These are phyloP conservation scores for Gastrolobium bilobum DNA, from an alignment of 306 rosid species.

Conservation along the genomic window DNA sequence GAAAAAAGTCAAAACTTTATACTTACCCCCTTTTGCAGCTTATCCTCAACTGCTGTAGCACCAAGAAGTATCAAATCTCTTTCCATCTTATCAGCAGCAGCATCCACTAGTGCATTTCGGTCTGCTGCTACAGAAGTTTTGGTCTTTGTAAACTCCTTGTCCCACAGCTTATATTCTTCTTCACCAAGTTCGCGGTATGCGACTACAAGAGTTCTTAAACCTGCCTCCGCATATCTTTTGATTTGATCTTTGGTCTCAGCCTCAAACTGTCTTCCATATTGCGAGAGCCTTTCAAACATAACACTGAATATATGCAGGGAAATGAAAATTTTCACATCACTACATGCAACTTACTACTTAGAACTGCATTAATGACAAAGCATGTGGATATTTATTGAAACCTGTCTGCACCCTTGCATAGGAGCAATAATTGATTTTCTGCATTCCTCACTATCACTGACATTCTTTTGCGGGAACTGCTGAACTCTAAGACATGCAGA, in stretches of 20 bases:
- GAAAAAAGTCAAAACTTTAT: slow-evolving; percentile 10
- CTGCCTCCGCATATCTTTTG: slow-evolving; percentile 84
- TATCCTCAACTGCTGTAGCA: slow-evolving; percentile 92
- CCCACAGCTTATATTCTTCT: slow-evolving; percentile 76
- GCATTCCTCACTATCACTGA: slow-evolving; percentile 83
- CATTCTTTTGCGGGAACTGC: slow-evolving; percentile 94
- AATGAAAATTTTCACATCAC: slow-evolving; percentile 46
- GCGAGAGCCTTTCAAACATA: slow-evolving; percentile 78
- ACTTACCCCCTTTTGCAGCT: slow-evolving; percentile 85
- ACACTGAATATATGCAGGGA: slow-evolving; percentile 62
- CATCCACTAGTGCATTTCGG: slow-evolving; percentile 65
- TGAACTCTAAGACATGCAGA: slow-evolving; percentile 86
- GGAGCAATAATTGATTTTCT: slow-evolving; percentile 71
- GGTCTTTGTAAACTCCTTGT: slow-evolving; percentile 65
- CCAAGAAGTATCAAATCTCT: slow-evolving; percentile 79
- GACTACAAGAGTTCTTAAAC: slow-evolving; percentile 82
- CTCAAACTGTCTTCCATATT: slow-evolving; percentile 75
- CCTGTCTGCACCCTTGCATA: slow-evolving; percentile 99
- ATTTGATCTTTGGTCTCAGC: slow-evolving; percentile 75
- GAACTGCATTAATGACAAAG: slow-evolving; percentile 40
- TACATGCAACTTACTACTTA: slow-evolving; percentile 47
- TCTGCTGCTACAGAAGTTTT: slow-evolving; percentile 69
- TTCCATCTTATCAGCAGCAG: slow-evolving; percentile 77
- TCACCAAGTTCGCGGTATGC: slow-evolving; percentile 71
- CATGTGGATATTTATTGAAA: slow-evolving; percentile 51